Evolutionary conservation across 2,329 filamentous ascomycete species (phyloP).

Genomic region (Metarhizium rileyi): DNA sequence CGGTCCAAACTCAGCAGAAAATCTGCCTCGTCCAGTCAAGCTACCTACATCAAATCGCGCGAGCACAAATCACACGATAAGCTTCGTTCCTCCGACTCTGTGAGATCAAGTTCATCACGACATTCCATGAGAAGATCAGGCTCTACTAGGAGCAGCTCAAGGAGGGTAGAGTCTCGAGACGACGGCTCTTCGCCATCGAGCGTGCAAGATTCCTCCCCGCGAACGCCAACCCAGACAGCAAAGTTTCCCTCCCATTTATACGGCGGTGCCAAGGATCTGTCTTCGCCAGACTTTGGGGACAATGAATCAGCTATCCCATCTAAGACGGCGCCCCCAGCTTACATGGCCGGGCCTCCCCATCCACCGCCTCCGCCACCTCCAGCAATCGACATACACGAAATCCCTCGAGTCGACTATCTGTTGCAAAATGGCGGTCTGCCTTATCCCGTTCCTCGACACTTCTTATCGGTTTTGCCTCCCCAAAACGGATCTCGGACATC

Average conservation of each 20-base stretch:
- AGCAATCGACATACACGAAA: constrained; percentile 59
- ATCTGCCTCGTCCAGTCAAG: constrained; percentile 49
- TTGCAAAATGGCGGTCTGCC: constrained; percentile 78
- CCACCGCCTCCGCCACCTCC: constrained; percentile 56
- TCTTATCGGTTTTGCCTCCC: constrained; percentile 55
- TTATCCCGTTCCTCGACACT: constrained; percentile 60
- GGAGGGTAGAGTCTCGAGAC: constrained; percentile 30
- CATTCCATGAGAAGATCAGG: constrained; percentile 26
- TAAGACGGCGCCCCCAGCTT: constrained; percentile 30
- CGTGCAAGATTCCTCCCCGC: constrained; percentile 47
- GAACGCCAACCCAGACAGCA: constrained; percentile 47
- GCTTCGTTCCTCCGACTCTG: constrained; percentile 24
- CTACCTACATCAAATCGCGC: constrained; percentile 38
- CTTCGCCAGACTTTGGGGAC: constrained; percentile 25
- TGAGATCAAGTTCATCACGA: constrained; percentile 24
- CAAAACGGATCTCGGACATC: constrained; percentile 48
- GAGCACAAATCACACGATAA: constrained; percentile 26
- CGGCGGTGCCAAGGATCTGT: constrained; percentile 26
- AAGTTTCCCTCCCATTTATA: constrained; percentile 39
- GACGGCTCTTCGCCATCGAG: constrained; percentile 37
- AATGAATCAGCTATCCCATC: constrained; percentile 20
- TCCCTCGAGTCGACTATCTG: constrained; percentile 83
- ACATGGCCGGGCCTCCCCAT: constrained; percentile 21
- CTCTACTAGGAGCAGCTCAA: constrained; percentile 24
- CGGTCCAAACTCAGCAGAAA: constrained; percentile 42